Percentiles rank a stretch among this genome's conserved stretches.
These are phyloP conservation scores for Trichoderma gamsii DNA, from an alignment of 495 filamentous ascomycete species.

Conservation along the genomic window DNA sequence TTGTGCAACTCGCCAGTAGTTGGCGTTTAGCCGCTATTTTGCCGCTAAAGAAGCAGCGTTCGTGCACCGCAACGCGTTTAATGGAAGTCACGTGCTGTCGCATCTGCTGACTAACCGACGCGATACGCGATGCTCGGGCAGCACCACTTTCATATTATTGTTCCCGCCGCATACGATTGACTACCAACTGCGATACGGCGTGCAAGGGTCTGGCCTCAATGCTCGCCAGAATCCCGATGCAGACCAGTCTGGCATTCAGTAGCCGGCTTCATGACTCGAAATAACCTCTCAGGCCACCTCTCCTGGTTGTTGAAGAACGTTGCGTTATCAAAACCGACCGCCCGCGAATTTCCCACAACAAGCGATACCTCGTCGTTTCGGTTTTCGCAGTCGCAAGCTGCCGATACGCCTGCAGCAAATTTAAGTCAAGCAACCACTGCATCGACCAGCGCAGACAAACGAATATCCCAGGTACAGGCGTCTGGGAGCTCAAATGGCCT, in stretches of 20 bases:
- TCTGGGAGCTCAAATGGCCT: conserved; percentile 9
- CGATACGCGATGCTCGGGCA: neutral
- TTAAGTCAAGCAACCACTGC: neutral
- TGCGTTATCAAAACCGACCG: conserved; percentile 27
- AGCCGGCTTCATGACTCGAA: conserved; percentile 54
- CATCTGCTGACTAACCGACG: conserved; percentile 15
- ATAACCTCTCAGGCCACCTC: conserved; percentile 55
- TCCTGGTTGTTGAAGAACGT: conserved; percentile 51
- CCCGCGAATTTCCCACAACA: conserved; percentile 26
- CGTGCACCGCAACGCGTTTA: conserved; percentile 1
- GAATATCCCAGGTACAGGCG: neutral
- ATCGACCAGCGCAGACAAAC: neutral
- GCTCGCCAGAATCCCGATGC: conserved; percentile 6
- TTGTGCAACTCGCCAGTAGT: too few relatives aligned
- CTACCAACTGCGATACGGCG: conserved; percentile 27
- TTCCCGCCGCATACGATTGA: conserved; percentile 18
- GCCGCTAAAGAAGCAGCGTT: neutral
- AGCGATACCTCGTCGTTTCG: conserved; percentile 21
- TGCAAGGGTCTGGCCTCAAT: conserved; percentile 21
- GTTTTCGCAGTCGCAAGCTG: conserved; percentile 17
- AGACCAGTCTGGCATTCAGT: conserved; percentile 9
- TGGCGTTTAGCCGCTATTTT: neutral
- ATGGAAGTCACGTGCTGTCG: conserved; percentile 13
- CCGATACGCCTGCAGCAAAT: neutral
- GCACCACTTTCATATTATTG: conserved; percentile 16